A percentile compares a stretch with the other conserved stretches of the same genome.
These are phyloP conservation scores for Chondrostereum purpureum DNA, from an alignment of 1,284 basidiomycete species.

Conservation along the genomic window DNA sequence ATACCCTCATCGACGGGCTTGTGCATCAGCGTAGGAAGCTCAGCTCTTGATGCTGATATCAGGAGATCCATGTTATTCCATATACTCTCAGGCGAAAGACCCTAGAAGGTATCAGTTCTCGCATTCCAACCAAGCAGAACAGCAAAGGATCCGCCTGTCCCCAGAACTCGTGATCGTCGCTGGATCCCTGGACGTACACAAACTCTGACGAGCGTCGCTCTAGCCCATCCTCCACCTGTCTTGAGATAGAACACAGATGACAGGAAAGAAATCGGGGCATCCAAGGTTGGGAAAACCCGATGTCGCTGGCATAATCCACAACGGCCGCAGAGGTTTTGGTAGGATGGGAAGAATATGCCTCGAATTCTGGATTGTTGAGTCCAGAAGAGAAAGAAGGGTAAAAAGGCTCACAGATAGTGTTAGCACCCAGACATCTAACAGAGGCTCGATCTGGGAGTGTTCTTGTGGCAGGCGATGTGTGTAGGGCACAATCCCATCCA, in stretches of 20 bases:
- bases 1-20: slow-evolving; percentile 41
- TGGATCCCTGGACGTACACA: slow-evolving; percentile 82
- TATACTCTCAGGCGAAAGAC: slow-evolving; percentile 66
- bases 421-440: slow-evolving; percentile 61
- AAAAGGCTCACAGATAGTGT: slow-evolving; percentile 46
- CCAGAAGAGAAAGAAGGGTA: neutral
- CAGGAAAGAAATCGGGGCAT: slow-evolving; percentile 43
- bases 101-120: slow-evolving; percentile 39
- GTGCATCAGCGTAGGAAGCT: slow-evolving; percentile 43
- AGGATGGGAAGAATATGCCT: slow-evolving; percentile 45
- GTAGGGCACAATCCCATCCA: slow-evolving; percentile 49
- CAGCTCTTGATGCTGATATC: slow-evolving; percentile 36
- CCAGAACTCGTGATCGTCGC: slow-evolving; percentile 88
- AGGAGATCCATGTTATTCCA: slow-evolving; percentile 57
- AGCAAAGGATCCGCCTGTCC: slow-evolving; percentile 50
- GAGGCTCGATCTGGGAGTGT: slow-evolving; percentile 62
- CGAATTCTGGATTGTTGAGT: slow-evolving; percentile 33
- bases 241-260: slow-evolving; percentile 80
- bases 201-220: slow-evolving; percentile 59
- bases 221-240: slow-evolving; percentile 47
- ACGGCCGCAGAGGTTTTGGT: slow-evolving; percentile 48
- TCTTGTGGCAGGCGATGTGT: slow-evolving; percentile 69
- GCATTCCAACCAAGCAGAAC: neutral
- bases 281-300: slow-evolving; percentile 36
- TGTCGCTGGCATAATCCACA: slow-evolving; percentile 63